phyloP scores from a whole-genome alignment of 305 asterid species.

The Fraxinus paxiana region DNA sequence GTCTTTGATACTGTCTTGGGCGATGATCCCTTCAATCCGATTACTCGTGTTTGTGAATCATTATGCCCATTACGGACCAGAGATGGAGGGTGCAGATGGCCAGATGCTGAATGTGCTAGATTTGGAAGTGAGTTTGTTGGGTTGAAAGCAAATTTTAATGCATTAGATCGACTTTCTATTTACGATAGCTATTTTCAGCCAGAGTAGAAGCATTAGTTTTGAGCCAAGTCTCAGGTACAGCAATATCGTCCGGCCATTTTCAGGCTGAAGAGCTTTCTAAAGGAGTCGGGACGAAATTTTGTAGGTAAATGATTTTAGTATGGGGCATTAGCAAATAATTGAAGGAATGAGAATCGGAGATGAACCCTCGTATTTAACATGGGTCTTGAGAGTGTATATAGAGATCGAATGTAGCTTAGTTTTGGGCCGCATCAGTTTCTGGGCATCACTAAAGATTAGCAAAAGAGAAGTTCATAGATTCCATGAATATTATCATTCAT shows the following conservation, averaged over 20 bases:
- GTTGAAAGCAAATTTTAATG: constrained; percentile 84
- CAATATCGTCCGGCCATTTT: background rate
- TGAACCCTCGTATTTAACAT: constrained; percentile 15
- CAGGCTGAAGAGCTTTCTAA: background rate
- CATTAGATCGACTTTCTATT: constrained; percentile 82
- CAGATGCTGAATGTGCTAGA: constrained; percentile 80
- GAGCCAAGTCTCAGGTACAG: constrained; percentile 4
- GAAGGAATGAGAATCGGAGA: constrained; percentile 9
- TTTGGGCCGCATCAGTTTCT: constrained; percentile 22
- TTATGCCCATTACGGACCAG: constrained; percentile 69
- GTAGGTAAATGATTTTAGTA: constrained; percentile 21
- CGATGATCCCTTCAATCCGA: constrained; percentile 40
- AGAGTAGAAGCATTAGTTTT: constrained; percentile 28
- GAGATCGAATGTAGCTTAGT: constrained; percentile 23
- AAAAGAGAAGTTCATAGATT: constrained; percentile 17
- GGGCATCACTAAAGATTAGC: constrained; percentile 14
- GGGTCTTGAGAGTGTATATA: constrained; percentile 39
- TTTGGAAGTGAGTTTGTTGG: constrained; percentile 82
- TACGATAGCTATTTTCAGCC: constrained; percentile 70
- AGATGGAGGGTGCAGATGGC: constrained; percentile 93
- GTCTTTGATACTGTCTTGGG: constrained; percentile 24
- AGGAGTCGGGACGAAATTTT: constrained; percentile 21
- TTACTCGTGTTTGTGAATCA: constrained; percentile 66
- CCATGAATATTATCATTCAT: constrained; percentile 22
- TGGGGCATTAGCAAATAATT: constrained; percentile 10